Conservation (phyloP, 768 basidiomycete species). For the Amanita exitialis region DNA sequence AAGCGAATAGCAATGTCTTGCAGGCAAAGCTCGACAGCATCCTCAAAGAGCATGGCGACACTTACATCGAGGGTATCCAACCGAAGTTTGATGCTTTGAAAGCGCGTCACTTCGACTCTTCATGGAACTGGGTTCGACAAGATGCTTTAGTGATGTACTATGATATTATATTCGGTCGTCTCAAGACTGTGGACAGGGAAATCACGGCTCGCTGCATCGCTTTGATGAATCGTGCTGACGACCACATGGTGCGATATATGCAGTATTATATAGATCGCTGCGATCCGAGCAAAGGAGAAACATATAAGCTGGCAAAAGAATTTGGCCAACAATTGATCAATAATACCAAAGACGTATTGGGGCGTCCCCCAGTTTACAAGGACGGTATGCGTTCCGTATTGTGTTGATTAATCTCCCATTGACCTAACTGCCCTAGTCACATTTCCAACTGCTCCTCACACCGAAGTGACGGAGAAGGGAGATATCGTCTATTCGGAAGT, state of each 20-base stretch:
- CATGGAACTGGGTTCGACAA: conserved; percentile 99
- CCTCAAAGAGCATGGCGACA: conserved; percentile 84
- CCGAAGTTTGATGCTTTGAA: conserved; percentile 93
- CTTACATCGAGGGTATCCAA: conserved; percentile 90
- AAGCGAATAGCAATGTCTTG: conserved; percentile 56
- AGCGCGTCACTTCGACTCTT: conserved; percentile 96
- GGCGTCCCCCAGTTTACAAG: conserved; percentile 84
- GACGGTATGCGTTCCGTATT: conserved; percentile 56
- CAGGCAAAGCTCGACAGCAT: conserved; percentile 87
- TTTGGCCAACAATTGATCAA: conserved; percentile 94
- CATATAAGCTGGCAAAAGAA: conserved; percentile 91
- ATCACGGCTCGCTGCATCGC: conserved; percentile 96
- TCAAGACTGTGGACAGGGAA: conserved; percentile 91
- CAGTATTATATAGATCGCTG: conserved; percentile 87
- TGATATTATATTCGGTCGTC: conserved; percentile 93
- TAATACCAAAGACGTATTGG: conserved; percentile 81
- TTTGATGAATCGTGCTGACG: conserved; percentile 96
- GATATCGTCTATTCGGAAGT: conserved; percentile 95
- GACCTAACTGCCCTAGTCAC: conserved; percentile 48
- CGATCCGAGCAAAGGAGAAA: conserved; percentile 77
- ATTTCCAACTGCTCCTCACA: conserved; percentile 96
- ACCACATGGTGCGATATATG: conserved; percentile 88
- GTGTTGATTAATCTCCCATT: conserved; percentile 1
- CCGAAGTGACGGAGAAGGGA: conserved; percentile 87
- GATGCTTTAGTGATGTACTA: conserved; percentile 96